phyloP scores from a whole-genome alignment of 495 filamentous ascomycete species.

The Platismatia glauca region DNA sequence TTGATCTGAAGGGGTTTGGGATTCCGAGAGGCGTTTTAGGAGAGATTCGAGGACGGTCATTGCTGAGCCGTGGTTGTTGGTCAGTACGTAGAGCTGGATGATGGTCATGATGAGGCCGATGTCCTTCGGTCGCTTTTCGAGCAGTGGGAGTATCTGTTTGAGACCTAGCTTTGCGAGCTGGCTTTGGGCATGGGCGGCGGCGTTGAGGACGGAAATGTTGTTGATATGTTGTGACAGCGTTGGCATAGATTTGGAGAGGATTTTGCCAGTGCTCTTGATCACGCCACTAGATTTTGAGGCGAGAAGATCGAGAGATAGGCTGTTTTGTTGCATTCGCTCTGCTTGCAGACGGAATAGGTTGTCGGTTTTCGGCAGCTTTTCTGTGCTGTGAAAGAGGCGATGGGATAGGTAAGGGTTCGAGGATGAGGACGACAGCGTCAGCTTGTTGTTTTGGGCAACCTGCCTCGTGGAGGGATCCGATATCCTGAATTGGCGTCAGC shows the following conservation, averaged over 20 bases:
- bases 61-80: conserved; percentile 67
- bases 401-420: conserved; percentile 74
- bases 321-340: conserved; percentile 57
- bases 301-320: conserved; percentile 63
- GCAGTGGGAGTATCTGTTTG: conserved; percentile 62
- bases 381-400: conserved; percentile 52
- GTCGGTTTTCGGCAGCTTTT: conserved; percentile 52
- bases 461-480: conserved; percentile 66
- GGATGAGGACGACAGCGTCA: conserved; percentile 47
- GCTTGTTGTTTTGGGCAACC: conserved; percentile 70
- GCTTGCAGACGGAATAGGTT: conserved; percentile 71
- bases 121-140: conserved; percentile 70
- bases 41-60: conserved; percentile 66
- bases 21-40: conserved; percentile 57
- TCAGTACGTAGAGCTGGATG: conserved; percentile 71
- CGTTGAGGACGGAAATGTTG: conserved; percentile 64
- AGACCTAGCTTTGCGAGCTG: conserved; percentile 58
- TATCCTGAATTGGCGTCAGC: conserved; percentile 46
- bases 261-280: conserved; percentile 52
- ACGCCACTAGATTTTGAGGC: conserved; percentile 70
- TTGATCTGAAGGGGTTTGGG: conserved; percentile 44
- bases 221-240: conserved; percentile 50
- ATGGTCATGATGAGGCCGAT: conserved; percentile 76
- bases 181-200: conserved; percentile 63
- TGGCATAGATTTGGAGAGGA: conserved; percentile 45